Base-by-base conservation (phyloP, 225 moss, liverwort and hornwort species). In the Physcomitrium patens region DNA sequence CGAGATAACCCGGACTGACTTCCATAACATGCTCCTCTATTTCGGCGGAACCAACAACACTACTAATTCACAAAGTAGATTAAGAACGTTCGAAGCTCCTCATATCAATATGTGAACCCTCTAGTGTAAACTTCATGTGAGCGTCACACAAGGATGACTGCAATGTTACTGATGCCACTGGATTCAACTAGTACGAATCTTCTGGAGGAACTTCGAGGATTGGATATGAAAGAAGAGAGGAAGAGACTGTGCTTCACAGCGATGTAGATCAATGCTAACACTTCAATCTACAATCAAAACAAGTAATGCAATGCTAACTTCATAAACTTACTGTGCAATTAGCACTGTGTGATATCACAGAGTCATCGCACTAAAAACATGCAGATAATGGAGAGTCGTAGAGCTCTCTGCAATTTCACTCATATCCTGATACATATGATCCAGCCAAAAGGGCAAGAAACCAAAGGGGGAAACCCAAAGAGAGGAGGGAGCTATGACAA, bases 131-230 rank as follows among this genome's bases (percentile, higher is more conserved):
- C 31, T 4, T 41, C n/a, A 49, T 19, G 7, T 49, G 20, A 61
- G 67, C 14, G 46, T 28, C 55, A 19, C 23, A 28, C 28, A 51
- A 67, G 62, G 17, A 72, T 27, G 10, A 73, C 42, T 55, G 61
- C 67, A 55, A 77, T 27, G 17, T 43, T 62, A 43, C 47, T 2
- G 23, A 77, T 47, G 55, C 16, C 61, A 71, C 18, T 65, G 20
- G 5, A 48, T 41, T 60, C 67, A 3, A 67, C 10, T 65, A 18
- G n/a, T 31, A 44, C 16, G 27, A 37, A 27, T 19, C 17, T 15
- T 53, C 53, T 37, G 42, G 22, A 0, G 49, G 48, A 22, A 65
- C 26, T n/a, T 26, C 24, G 26, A 5, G 12, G 41, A 56, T 48
- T 23, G 3, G 41, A 78, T 41, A 31, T 65, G 47, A 17, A 17